These are phyloP conservation scores for Ceratocystis lukuohia DNA, from an alignment of 2,329 filamentous ascomycete genomes.

Conservation along the genomic window DNA sequence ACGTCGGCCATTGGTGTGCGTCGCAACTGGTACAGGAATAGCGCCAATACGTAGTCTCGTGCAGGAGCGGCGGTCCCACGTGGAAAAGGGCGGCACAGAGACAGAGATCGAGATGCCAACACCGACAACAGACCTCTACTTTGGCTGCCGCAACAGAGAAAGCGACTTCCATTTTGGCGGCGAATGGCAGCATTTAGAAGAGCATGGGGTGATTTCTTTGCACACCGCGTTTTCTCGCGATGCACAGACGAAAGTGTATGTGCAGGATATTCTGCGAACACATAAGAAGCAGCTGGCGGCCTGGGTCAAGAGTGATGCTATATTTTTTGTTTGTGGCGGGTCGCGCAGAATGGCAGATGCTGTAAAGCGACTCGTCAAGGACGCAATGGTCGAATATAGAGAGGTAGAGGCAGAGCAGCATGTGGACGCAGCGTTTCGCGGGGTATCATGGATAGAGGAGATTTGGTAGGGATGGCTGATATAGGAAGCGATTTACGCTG, in stretches of 20 bases:
- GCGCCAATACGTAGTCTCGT: slow-evolving; percentile 72
- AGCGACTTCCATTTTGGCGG: slow-evolving; percentile 71
- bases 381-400: slow-evolving; percentile 32
- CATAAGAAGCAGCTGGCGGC: slow-evolving; percentile 24
- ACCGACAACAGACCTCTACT: slow-evolving; percentile 50
- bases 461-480: slow-evolving; percentile 35
- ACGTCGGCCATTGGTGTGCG: slow-evolving; percentile 52
- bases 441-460: slow-evolving; percentile 42
- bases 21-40: slow-evolving; percentile 76
- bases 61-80: slow-evolving; percentile 50
- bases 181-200: slow-evolving; percentile 48
- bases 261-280: slow-evolving; percentile 29
- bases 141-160: slow-evolving; percentile 61
- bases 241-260: slow-evolving; percentile 35
- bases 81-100: slow-evolving; percentile 15
- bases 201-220: slow-evolving; percentile 25
- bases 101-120: not conserved
- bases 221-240: slow-evolving; percentile 36
- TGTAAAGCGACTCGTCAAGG: slow-evolving; percentile 39
- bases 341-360: slow-evolving; percentile 45
- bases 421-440: slow-evolving; percentile 29
- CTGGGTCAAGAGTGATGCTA: slow-evolving; percentile 30
- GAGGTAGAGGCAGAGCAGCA: slow-evolving; percentile 27
- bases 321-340: slow-evolving; percentile 43
- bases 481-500: no score